These are phyloP conservation scores for Phyllosticta ampelicida DNA, from an alignment of 2,329 filamentous ascomycete species.

Conservation along the genomic window DNA sequence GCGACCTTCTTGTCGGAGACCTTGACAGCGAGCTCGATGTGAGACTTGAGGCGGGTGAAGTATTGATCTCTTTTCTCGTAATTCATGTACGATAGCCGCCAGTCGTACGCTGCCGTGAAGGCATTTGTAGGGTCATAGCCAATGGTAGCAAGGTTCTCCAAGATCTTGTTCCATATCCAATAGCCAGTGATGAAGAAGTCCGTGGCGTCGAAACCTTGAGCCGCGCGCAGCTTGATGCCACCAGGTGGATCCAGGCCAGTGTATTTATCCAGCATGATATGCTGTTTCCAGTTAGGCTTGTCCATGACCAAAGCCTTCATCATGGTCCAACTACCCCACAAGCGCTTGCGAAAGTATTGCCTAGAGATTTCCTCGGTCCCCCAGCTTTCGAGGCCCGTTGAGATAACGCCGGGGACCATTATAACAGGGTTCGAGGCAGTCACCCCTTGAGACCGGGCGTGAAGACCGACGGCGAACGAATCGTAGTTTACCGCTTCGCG, in stretches of 20 bases:
- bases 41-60: slow-evolving; percentile 78
- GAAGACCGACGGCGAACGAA: slow-evolving; percentile 81
- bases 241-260: slow-evolving; percentile 79
- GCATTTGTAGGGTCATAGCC: slow-evolving; percentile 83
- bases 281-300: slow-evolving; percentile 87
- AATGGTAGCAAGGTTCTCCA: slow-evolving; percentile 91
- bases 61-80: slow-evolving; percentile 87
- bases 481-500: slow-evolving; percentile 84
- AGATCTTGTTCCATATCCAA: slow-evolving; percentile 99
- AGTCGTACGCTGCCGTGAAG: slow-evolving; percentile 69
- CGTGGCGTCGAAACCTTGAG: slow-evolving; percentile 93
- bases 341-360: slow-evolving; percentile 82
- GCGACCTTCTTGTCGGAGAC: slow-evolving; percentile 70
- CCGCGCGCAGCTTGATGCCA: slow-evolving; percentile 78
- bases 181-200: slow-evolving; percentile 88
- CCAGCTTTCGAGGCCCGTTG: slow-evolving; percentile 94
- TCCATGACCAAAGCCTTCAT: slow-evolving; percentile 90
- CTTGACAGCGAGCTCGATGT: slow-evolving; percentile 75
- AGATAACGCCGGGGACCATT: slow-evolving; percentile 97
- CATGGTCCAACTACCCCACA: slow-evolving; percentile 99
- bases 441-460: slow-evolving; percentile 71
- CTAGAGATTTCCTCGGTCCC: slow-evolving; percentile 69
- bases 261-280: slow-evolving; percentile 90
- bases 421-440: slow-evolving; percentile 77
- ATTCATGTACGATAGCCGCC: slow-evolving; percentile 83